Evolutionary conservation across 2,329 filamentous ascomycete species (phyloP).

Genomic region (Lasiodiplodia gonubiensis): DNA sequence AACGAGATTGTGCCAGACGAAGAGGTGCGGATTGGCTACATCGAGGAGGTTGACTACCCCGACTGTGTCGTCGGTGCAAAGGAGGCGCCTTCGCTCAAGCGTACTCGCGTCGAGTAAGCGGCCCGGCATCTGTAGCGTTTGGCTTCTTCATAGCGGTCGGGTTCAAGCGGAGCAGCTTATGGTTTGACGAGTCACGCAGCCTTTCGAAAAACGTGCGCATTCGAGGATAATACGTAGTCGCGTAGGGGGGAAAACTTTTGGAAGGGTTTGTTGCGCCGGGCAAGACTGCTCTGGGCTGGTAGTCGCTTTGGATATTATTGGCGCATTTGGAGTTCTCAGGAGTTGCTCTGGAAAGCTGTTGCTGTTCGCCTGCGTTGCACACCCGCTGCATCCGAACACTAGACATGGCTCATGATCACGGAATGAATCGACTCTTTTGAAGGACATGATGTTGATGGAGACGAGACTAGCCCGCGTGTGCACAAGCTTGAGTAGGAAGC

Average conservation of each 20-base stretch:
- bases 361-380: constrained; percentile 1
- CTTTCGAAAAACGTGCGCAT: constrained; percentile 23
- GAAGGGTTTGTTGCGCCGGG: constrained; percentile 16
- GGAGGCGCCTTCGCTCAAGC: constrained; percentile 27
- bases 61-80: constrained; percentile 35
- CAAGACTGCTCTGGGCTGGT: constrained; percentile 16
- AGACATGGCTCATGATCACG: constrained; percentile 21
- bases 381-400: constrained; percentile 6
- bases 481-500: constrained; percentile 8
- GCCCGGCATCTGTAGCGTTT: constrained; percentile 9
- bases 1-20: constrained; percentile 42
- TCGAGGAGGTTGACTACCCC: constrained; percentile 38
- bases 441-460: constrained; percentile 15
- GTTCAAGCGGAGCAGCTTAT: constrained; percentile 13
- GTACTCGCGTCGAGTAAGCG: constrained; percentile 19
- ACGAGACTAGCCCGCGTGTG: constrained; percentile 3
- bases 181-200: constrained; percentile 28
- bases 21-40: constrained; percentile 38
- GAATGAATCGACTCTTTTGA: constrained; percentile 11
- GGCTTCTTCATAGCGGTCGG: neutral
- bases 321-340: constrained; percentile 26
- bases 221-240: constrained; percentile 12
- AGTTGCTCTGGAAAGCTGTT: constrained; percentile 13
- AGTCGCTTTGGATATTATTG: neutral
- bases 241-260: neutral